Conservation (phyloP, 768 basidiomycete genomes). For the Collybia mongolica region DNA sequence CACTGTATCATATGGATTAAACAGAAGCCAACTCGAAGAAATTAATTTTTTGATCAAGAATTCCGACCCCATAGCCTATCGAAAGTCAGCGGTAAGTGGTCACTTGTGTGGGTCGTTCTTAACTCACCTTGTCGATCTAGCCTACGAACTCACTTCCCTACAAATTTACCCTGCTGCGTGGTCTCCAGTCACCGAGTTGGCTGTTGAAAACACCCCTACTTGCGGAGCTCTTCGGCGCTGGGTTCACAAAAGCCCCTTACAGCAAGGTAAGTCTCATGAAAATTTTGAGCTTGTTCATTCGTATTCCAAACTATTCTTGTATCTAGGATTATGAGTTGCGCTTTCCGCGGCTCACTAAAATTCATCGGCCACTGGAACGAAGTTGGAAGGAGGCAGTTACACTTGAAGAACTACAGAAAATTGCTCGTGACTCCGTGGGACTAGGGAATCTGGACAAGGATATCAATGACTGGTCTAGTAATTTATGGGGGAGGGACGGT, state of each 20-base stretch:
- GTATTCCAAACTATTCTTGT: neutral
- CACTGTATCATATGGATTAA: slow-evolving; percentile 73
- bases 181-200: slow-evolving; percentile 49
- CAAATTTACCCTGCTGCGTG: slow-evolving; percentile 47
- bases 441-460: slow-evolving; percentile 50
- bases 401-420: slow-evolving; percentile 47
- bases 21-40: slow-evolving; percentile 64
- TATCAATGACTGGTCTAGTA: slow-evolving; percentile 40
- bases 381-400: slow-evolving; percentile 58
- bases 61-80: slow-evolving; percentile 35
- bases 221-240: slow-evolving; percentile 77
- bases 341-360: slow-evolving; percentile 77
- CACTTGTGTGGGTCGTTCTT: neutral
- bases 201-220: slow-evolving; percentile 64
- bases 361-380: slow-evolving; percentile 60
- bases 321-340: slow-evolving; percentile 78
- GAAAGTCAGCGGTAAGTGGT: slow-evolving; percentile 19
- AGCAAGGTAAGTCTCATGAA: slow-evolving; percentile 41
- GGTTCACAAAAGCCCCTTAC: slow-evolving; percentile 69
- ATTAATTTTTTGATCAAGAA: slow-evolving; percentile 65
- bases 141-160: slow-evolving; percentile 42
- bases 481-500: slow-evolving; percentile 33
- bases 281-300: neutral
- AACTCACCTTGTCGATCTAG: slow-evolving; percentile 14
- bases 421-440: slow-evolving; percentile 56